Evolutionary conservation across 2,329 filamentous ascomycete species (phyloP).

Genomic region (Exophiala aquamarina): DNA sequence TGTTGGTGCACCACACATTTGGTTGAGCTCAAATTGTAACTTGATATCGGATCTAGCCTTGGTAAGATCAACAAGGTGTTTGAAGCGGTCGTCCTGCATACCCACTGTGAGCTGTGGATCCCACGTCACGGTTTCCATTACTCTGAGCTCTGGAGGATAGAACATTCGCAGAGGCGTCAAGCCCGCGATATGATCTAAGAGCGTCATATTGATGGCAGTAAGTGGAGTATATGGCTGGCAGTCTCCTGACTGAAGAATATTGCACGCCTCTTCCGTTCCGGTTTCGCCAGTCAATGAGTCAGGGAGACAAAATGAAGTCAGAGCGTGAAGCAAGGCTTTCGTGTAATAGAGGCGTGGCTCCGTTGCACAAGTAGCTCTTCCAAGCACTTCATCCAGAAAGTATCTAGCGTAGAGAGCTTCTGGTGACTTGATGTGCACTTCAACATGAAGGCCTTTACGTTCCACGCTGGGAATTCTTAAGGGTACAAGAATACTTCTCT

Average conservation of each 20-base stretch:
- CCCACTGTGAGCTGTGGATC: conserved; percentile 37
- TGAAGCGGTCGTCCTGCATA: conserved; percentile 42
- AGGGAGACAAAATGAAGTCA: conserved; percentile 53
- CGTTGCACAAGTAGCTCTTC: conserved; percentile 56
- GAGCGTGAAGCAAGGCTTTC: conserved; percentile 61
- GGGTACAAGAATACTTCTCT: conserved; percentile 57
- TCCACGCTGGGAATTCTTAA: conserved; percentile 39
- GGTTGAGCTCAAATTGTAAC: conserved; percentile 35
- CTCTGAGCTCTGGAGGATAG: conserved; percentile 16
- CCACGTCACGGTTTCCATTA: conserved; percentile 54
- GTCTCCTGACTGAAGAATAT: conserved; percentile 25
- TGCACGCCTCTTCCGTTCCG: conserved; percentile 34
- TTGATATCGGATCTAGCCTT: conserved; percentile 41
- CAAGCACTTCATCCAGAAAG: conserved; percentile 54
- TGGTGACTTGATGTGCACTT: conserved; percentile 31
- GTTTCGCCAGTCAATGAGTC: conserved; percentile 37
- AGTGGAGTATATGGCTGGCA: conserved; percentile 7
- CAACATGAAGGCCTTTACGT: conserved; percentile 44
- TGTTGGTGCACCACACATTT: conserved; percentile 33
- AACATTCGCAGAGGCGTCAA: conserved; percentile 7
- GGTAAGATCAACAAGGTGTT: conserved; percentile 5
- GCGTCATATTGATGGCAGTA: background rate
- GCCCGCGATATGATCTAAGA: conserved; percentile 33
- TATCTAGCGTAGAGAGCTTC: conserved; percentile 52
- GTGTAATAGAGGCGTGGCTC: conserved; percentile 57